Percentiles rank a stretch among this genome's conserved stretches.
Conservation (phyloP, 768 basidiomycete species). For the Exidia glandulosa region DNA sequence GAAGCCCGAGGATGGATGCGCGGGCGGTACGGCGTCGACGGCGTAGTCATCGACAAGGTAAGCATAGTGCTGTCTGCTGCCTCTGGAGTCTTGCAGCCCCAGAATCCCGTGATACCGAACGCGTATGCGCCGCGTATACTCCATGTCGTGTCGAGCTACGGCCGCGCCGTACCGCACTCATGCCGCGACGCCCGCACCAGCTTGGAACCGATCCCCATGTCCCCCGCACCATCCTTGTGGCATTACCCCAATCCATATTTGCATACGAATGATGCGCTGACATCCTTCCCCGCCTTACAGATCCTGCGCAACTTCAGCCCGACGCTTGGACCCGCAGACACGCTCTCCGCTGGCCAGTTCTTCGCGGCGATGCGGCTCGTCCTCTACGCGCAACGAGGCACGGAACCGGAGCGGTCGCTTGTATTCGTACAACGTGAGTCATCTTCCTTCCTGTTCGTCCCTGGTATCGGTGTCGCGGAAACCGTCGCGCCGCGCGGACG, state of each 20-base stretch:
- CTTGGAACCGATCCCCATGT: too few species aligned
- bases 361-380: constrained; percentile 64
- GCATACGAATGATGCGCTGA: not conserved
- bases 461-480: too few species aligned
- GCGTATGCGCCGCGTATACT: not conserved
- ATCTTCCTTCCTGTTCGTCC: too few species aligned
- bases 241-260: not conserved
- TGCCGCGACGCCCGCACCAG: too few species aligned
- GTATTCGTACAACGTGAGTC: constrained; percentile 66
- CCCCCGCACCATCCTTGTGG: not conserved
- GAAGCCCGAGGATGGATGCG: constrained; percentile 69
- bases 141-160: too few species aligned
- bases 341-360: constrained; percentile 58
- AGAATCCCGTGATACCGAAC: not conserved
- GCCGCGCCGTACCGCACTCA: too few species aligned
- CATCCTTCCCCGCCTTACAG: constrained; percentile 22
- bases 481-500: too few species aligned
- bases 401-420: constrained; percentile 49
- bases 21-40: constrained; percentile 48
- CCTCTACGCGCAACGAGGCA: constrained; percentile 50
- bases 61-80: constrained; percentile 14
- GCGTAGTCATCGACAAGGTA: constrained; percentile 48
- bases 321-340: constrained; percentile 37
- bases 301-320: constrained; percentile 58
- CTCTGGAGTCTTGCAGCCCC: not conserved